Conservation (phyloP, 352 stramenopile species). For the Phytophthora crassamura region DNA sequence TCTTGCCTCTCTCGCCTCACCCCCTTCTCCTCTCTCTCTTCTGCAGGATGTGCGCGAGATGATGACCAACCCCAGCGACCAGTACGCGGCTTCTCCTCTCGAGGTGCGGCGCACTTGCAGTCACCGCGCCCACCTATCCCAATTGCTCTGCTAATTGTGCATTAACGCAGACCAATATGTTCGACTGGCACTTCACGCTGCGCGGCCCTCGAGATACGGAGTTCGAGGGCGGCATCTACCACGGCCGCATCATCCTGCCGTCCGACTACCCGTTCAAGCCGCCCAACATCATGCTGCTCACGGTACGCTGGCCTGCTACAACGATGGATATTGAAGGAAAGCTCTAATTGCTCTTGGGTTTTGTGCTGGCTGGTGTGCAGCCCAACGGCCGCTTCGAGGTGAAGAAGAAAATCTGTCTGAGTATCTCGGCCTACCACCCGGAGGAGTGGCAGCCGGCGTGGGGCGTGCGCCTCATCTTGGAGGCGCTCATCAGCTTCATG, state of each 20-base stretch:
- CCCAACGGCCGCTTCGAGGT: slow-evolving; percentile 98
- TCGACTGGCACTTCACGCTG: slow-evolving; percentile 98
- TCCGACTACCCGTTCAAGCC: slow-evolving; percentile 97
- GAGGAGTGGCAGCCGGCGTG: slow-evolving; percentile 98
- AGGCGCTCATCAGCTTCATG: slow-evolving; percentile 98
- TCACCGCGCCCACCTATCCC: neutral
- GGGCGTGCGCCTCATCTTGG: slow-evolving; percentile 96
- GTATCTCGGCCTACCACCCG: slow-evolving; percentile 97
- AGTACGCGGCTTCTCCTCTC: slow-evolving; percentile 79
- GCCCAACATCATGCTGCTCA: slow-evolving; percentile 98
- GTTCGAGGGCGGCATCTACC: slow-evolving; percentile 98
- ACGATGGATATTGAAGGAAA: neutral
- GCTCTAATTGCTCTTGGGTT: slow-evolving; percentile 8
- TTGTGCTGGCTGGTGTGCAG: slow-evolving; percentile 23
- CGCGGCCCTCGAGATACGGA: slow-evolving; percentile 96
- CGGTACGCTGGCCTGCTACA: slow-evolving; percentile 41
- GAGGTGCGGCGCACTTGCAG: slow-evolving; percentile 43
- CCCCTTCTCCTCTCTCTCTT: neutral
- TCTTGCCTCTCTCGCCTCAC: neutral
- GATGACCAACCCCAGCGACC: slow-evolving; percentile 88
- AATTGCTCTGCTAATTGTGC: neutral
- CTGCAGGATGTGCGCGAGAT: slow-evolving; percentile 86
- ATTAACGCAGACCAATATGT: slow-evolving; percentile 81
- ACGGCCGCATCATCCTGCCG: slow-evolving; percentile 97
- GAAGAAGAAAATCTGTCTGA: slow-evolving; percentile 98